phyloP scores from a whole-genome alignment of 371 early-diverging fungal species.

The Fennellomyces sp. region DNA sequence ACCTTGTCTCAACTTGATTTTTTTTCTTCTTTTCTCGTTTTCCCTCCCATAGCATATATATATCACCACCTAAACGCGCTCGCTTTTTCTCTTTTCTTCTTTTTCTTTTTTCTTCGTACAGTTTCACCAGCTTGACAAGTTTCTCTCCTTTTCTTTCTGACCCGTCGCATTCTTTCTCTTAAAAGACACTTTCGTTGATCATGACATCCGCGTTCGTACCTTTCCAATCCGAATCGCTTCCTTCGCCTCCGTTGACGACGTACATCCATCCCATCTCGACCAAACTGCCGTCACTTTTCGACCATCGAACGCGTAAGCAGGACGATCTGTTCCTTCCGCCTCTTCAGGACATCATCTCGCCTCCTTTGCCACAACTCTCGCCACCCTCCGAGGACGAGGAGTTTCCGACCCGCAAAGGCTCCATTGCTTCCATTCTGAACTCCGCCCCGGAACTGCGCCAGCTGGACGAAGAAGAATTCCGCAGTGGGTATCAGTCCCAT shows the following conservation, averaged over 20 bases:
- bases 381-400: conserved; percentile 11
- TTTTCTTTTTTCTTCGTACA: background rate
- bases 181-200: background rate
- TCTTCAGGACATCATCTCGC: conserved; percentile 21
- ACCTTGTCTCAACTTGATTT: conserved; percentile 8
- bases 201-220: conserved; percentile 22
- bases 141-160: background rate
- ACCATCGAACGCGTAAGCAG: background rate
- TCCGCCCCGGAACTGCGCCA: conserved; percentile 29
- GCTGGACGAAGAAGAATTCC: conserved; percentile 21
- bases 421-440: conserved; percentile 47
- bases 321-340: conserved; percentile 25
- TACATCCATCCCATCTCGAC: conserved; percentile 4
- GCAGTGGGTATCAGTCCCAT: conserved; percentile 12
- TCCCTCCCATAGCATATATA: background rate
- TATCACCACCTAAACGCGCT: conserved; percentile 1
- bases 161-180: conserved; percentile 2
- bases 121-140: background rate
- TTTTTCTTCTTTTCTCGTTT: conserved; percentile 6
- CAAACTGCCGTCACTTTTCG: conserved; percentile 12
- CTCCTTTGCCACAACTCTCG: conserved; percentile 3
- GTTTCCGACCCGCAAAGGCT: conserved; percentile 28
- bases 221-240: conserved; percentile 13
- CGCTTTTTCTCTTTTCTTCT: conserved; percentile 6
- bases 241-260: conserved; percentile 21